phyloP scores from a whole-genome alignment of 345 rosid genomes.

The Clarkia xantiana region DNA sequence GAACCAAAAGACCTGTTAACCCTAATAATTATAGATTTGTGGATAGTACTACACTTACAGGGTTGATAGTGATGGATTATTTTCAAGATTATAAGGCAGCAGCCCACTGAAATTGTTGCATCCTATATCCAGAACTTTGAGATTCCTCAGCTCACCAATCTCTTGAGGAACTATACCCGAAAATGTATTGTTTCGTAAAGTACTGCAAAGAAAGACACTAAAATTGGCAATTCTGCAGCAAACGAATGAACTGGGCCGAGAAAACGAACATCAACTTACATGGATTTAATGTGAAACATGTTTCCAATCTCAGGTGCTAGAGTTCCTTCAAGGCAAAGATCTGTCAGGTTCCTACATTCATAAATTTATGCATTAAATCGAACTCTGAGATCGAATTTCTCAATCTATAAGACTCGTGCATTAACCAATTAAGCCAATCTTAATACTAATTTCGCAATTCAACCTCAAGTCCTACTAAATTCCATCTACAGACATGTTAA shows the following conservation, averaged over 20 bases:
- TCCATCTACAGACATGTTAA: no score
- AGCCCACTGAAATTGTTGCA: constrained; percentile 45
- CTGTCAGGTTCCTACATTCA: constrained; percentile 39
- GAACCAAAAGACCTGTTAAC: no score
- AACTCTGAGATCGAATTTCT: background rate
- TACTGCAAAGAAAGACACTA: constrained; percentile 15
- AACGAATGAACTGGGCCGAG: no score
- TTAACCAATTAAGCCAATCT: background rate
- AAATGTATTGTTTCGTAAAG: constrained; percentile 53
- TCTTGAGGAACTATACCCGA: constrained; percentile 40
- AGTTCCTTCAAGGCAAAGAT: constrained; percentile 54
- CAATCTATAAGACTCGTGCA: background rate
- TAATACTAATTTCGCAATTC: no score
- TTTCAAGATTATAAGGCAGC: constrained; percentile 32
- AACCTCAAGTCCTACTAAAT: no score
- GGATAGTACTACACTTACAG: constrained; percentile 24
- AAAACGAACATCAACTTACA: constrained; percentile 28
- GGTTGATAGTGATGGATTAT: constrained; percentile 30
- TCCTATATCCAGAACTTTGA: constrained; percentile 58
- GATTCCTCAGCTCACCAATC: constrained; percentile 34
- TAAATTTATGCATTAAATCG: background rate
- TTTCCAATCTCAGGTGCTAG: constrained; percentile 42
- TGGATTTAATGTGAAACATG: constrained; percentile 35
- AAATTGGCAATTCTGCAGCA: background rate
- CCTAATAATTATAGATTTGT: no score